Evolutionary conservation across 805 yeast genomes (phyloP).

Genomic region (Ogataea nakhonphanomensis): DNA sequence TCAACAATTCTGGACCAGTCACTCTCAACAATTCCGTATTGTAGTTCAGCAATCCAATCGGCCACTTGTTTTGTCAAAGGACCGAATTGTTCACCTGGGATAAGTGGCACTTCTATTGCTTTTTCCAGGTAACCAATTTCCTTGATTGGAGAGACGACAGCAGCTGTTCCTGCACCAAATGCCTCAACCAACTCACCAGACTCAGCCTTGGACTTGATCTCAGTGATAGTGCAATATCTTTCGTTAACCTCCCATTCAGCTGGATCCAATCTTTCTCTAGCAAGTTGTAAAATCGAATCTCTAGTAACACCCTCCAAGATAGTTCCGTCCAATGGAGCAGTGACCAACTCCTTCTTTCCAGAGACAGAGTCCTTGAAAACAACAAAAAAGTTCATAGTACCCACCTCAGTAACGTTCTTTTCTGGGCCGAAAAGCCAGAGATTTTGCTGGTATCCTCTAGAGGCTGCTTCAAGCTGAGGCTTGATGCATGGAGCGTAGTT

Average conservation of each 20-base stretch:
- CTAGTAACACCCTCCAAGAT: slow-evolving; percentile 96
- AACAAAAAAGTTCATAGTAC: slow-evolving; percentile 94
- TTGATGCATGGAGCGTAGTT: slow-evolving; percentile 94
- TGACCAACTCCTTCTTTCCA: slow-evolving; percentile 87
- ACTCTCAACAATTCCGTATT: slow-evolving; percentile 79
- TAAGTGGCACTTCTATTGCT: slow-evolving; percentile 73
- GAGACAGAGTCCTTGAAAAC: slow-evolving; percentile 71
- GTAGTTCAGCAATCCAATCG: slow-evolving; percentile 83
- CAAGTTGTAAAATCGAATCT: slow-evolving; percentile 76
- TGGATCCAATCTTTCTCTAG: slow-evolving; percentile 70
- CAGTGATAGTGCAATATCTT: slow-evolving; percentile 78
- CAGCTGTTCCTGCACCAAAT: slow-evolving; percentile 97
- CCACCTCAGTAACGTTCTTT: slow-evolving; percentile 87
- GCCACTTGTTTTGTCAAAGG: slow-evolving; percentile 73
- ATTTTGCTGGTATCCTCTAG: slow-evolving; percentile 92
- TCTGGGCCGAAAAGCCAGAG: slow-evolving; percentile 95
- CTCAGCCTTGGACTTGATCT: slow-evolving; percentile 71
- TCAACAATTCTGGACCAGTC: slow-evolving; percentile 45
- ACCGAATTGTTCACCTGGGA: slow-evolving; percentile 76
- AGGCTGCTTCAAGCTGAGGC: slow-evolving; percentile 88
- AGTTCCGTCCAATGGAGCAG: slow-evolving; percentile 97
- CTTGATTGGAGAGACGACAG: slow-evolving; percentile 90
- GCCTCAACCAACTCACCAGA: slow-evolving; percentile 89
- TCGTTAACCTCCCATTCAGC: slow-evolving; percentile 81
- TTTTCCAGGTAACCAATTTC: slow-evolving; percentile 78